Conservation (phyloP, 306 rosid species). For the Mimosa pudica region DNA sequence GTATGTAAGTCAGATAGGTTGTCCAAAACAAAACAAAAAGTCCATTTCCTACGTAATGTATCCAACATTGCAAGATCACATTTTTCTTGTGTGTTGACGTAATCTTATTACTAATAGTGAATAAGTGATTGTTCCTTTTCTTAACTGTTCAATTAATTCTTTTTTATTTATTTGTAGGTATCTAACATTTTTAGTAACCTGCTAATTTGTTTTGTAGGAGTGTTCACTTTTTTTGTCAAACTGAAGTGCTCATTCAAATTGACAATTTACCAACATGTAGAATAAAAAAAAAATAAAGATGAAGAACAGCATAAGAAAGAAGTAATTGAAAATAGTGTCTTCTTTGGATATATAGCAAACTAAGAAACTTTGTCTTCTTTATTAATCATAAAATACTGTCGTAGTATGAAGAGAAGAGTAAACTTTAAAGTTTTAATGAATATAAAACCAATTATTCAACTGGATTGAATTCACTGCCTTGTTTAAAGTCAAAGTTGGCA, state of each 20-base stretch:
- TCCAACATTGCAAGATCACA: not conserved
- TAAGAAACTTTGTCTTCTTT: not conserved
- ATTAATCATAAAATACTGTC: not conserved
- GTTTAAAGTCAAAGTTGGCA: not conserved
- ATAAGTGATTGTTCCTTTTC: not conserved
- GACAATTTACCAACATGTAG: not conserved
- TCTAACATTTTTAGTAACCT: too few species aligned
- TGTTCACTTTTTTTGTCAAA: too few species aligned
- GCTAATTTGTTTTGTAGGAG: too few species aligned
- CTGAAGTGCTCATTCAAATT: not conserved
- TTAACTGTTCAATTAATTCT: not conserved
- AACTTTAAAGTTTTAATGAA: not conserved
- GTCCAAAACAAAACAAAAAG: not conserved
- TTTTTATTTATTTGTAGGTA: too few species aligned
- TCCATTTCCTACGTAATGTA: not conserved
- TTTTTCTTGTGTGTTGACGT: not conserved
- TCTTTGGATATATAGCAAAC: not conserved
- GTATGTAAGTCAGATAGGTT: not conserved
- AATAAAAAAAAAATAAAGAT: not conserved
- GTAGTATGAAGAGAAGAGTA: not conserved
- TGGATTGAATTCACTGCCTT: not conserved
- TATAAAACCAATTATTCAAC: not conserved
- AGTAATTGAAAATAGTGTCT: not conserved
- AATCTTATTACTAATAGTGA: not conserved
- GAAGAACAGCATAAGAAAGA: not conserved